Evolutionary conservation across 2,329 filamentous ascomycete species (phyloP), one percentile per base, ranked within the genome.

Genomic region (Scedosporium apiospermum): DNA sequence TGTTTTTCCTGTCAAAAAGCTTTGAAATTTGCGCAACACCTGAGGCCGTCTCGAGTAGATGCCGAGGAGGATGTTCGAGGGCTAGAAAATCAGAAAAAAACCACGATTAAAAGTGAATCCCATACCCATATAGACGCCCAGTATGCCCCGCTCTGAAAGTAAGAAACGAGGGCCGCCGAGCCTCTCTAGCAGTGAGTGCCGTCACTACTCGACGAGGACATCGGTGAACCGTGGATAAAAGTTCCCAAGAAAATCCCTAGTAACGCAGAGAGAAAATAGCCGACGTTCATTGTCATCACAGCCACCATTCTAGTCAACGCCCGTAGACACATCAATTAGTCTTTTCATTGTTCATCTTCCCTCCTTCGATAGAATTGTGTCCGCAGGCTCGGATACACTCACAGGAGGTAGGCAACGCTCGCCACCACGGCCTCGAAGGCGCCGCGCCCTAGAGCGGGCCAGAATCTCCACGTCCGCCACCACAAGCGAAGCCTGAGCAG

Each of bases 271-370:
- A 89, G 73, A 71, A 91, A 91, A 71, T 91, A 91, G 4, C 89
- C 88, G 16, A 90, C 80, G 68, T 91, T 91, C 75, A 88, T 82
- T 0, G 88, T 90, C 89, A 91, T 95, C 67, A 92, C 86, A 6
- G 87, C 88, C 74, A 93, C 76, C 90, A 95, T 95, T 61, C 90
- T 93, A 68, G 44, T 18, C 6, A 38, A 14, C n/a, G 2, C 10
- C 14, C 26, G 44, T 7, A n/a, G 9, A 3, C 44, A 7, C n/a
- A 18, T 49, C 7, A 49, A n/a, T 38, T 14, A 38, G 34, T 14
- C 9, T 38, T 38, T 38, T 38, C 3, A 9, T 38, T 38, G 30
- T 14, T 38, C 34, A 34, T 12, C 10, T 38, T 38, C 34, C 12
- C 10, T 38, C 10, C 34, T 14, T 38, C 34, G 34, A 12, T 38